phyloP scores from a whole-genome alignment of 306 rosid genomes.

The Bauhinia variegata region DNA sequence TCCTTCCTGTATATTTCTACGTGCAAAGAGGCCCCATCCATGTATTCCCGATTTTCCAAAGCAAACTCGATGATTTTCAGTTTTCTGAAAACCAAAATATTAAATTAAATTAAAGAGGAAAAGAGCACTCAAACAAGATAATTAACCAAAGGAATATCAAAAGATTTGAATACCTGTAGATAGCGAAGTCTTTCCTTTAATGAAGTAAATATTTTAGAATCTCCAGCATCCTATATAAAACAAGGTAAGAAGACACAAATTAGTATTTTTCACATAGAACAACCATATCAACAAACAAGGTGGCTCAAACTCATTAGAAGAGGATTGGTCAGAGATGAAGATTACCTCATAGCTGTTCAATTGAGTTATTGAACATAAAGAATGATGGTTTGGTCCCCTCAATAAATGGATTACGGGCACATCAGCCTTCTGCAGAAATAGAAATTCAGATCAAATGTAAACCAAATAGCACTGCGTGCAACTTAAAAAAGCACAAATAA shows the following conservation, averaged over 20 bases:
- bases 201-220: constrained; percentile 67
- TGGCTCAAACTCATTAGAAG: constrained; percentile 2
- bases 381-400: constrained; percentile 74
- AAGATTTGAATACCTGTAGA: constrained; percentile 59
- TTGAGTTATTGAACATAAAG: constrained; percentile 58
- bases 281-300: constrained; percentile 23
- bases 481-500: constrained; percentile 20
- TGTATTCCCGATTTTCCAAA: constrained; percentile 98
- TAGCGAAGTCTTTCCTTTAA: constrained; percentile 82
- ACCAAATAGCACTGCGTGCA: constrained; percentile 3
- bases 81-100: constrained; percentile 60
- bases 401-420: constrained; percentile 71
- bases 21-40: constrained; percentile 99
- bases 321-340: constrained; percentile 19
- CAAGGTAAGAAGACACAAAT: constrained; percentile 28
- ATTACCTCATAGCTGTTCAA: constrained; percentile 63
- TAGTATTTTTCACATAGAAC: constrained; percentile 16
- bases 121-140: constrained; percentile 6
- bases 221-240: constrained; percentile 67
- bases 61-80: constrained; percentile 74
- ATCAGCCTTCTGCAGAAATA: constrained; percentile 56
- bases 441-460: background rate
- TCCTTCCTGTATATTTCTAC: constrained; percentile 88
- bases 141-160: constrained; percentile 27
- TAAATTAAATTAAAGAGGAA: background rate